Base-by-base conservation (phyloP, 306 rosid species). In the Malus sieversii region DNA sequence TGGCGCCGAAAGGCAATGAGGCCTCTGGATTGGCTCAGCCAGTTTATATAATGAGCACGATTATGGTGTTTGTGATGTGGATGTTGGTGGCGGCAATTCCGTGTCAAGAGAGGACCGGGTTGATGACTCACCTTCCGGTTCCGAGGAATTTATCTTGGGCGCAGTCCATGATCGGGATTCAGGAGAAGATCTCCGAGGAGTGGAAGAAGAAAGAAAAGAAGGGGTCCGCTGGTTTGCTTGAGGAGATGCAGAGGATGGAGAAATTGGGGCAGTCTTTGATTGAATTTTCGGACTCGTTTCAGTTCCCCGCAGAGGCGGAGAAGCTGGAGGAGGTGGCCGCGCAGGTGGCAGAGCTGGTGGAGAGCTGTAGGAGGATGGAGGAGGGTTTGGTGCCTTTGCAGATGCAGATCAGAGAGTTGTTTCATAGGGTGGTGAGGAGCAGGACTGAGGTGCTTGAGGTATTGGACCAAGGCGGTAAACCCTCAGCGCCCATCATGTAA, bases 141-240 rank as follows among this genome's bases (percentile, higher is more conserved):
- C 78, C 87, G 2, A 74, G 88, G 84, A 91, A 90, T 48, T 10
- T 89, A 75, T 60, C 27, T 0, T 96, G 99, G 99, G 97, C 97
- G 0, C 98, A 92, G 51, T 76, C 98, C 9, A 78, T 96, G 89
- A 71, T 85, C 1, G 82, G 82, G 3, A 57, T 96, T 68, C 99
- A 96, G 55, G 99, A 96, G 78, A 96, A 89, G 85, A 89, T 96
- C 12, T 82, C 87, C 0, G 98, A 92, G 81, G 99, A 92, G 66
- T 92, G 99, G 99, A 96, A 89, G 86, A 92, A 88, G 88, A 96
- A 90, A 60, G 99, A 96, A 89, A 96, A 96, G 92, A 92, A 84
- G 53, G 92, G 96, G 1, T 40, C 80, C 0, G 85, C 86, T 9
- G 99, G 98, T 10, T 19, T 92, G 23, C 40, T 96, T 61, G 97